Conservation (phyloP, 345 rosid species). For the Syzygium jambos region DNA sequence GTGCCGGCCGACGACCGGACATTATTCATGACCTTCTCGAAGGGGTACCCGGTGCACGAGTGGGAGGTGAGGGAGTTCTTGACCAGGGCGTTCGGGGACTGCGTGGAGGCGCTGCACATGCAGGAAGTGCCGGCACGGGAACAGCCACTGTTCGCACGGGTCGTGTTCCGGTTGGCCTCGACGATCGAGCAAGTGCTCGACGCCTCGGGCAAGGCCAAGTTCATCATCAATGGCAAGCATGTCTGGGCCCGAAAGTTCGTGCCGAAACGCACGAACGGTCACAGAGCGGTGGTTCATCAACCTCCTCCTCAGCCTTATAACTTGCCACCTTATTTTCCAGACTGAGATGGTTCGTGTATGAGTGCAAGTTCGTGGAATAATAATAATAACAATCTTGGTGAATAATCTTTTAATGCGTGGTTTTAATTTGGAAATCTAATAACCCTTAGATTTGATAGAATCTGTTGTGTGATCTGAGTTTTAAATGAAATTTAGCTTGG, state of each 20-base stretch:
- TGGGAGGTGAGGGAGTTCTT: constrained; percentile 43
- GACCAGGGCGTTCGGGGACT: constrained; percentile 24
- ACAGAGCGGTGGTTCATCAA: not conserved
- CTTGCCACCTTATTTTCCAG: not conserved
- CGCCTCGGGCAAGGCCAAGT: constrained; percentile 29
- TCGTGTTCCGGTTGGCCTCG: constrained; percentile 18
- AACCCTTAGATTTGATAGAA: not conserved
- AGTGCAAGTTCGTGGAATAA: not conserved
- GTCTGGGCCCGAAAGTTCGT: constrained; percentile 59
- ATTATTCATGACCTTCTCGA: constrained; percentile 56
- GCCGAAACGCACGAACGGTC: constrained; percentile 14
- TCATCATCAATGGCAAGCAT: constrained; percentile 60
- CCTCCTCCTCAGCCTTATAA: not conserved
- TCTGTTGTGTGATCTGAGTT: not conserved
- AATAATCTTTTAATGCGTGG: not conserved
- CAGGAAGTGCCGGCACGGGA: constrained; percentile 29
- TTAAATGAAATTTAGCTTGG: not conserved
- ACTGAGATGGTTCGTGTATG: not conserved
- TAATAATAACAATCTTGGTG: not conserved
- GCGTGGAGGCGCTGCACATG: constrained; percentile 42
- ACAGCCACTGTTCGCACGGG: constrained; percentile 42
- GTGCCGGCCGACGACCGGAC: constrained; percentile 38
- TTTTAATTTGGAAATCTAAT: not conserved
- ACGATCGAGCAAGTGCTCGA: constrained; percentile 20
- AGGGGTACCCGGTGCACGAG: constrained; percentile 47